phyloP scores from a whole-genome alignment of 139 green algal genomes.

The Tetratostichococcus sp. region DNA sequence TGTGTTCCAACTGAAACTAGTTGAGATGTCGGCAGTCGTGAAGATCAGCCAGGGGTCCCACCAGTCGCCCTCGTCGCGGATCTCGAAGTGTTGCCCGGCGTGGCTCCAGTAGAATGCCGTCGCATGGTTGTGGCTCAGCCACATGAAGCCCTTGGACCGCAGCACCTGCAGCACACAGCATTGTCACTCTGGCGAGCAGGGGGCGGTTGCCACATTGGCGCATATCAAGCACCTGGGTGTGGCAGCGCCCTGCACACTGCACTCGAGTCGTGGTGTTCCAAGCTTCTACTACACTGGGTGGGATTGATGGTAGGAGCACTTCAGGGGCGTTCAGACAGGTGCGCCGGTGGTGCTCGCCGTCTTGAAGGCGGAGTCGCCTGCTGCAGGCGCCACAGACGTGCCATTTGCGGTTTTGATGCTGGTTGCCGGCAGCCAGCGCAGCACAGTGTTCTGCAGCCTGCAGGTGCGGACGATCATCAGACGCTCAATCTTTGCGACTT shows the following conservation, averaged over 20 bases:
- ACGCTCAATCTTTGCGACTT: no score
- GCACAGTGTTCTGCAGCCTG: conserved; percentile 75
- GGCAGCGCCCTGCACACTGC: no score
- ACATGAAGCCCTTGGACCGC: conserved; percentile 92
- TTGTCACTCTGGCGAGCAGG: no score
- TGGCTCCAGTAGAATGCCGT: conserved; percentile 89
- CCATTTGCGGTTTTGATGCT: conserved; percentile 66
- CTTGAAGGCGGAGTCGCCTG: conserved; percentile 73
- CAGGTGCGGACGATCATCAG: not conserved
- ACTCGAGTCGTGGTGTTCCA: no score
- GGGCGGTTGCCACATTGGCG: no score
- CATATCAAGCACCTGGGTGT: no score
- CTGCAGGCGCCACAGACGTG: not conserved
- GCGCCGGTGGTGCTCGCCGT: conserved; percentile 18
- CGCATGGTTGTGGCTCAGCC: conserved; percentile 77
- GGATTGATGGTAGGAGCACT: no score
- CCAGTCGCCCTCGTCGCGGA: conserved; percentile 82
- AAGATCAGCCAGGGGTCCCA: conserved; percentile 9
- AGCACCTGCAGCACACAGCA: conserved; percentile 45
- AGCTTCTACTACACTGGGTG: no score
- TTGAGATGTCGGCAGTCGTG: not conserved
- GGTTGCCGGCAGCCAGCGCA: conserved; percentile 81
- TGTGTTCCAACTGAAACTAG: no score
- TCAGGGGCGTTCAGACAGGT: conserved; percentile 9
- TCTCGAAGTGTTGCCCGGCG: conserved; percentile 91